phyloP scores from a whole-genome alignment of 2,329 filamentous ascomycete species.

The Penicillium digitatum region DNA sequence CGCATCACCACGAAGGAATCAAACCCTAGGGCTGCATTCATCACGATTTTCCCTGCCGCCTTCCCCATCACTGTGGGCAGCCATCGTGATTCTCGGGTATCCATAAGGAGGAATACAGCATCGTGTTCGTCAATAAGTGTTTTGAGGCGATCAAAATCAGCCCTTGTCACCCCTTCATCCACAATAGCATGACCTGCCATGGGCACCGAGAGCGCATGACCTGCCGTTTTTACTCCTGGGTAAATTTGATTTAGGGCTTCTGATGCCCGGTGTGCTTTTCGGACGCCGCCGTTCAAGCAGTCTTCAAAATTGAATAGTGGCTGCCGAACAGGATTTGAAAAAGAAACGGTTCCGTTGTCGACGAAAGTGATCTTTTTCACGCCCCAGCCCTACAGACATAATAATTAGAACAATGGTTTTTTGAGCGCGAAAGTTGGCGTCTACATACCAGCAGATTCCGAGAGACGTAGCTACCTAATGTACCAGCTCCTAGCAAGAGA shows the following conservation, averaged over 20 bases:
- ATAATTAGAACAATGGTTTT: constrained; percentile 5
- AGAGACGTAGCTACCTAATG: constrained; percentile 88
- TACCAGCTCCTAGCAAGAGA: constrained; percentile 85
- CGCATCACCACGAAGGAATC: constrained; percentile 97
- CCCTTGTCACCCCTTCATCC: constrained; percentile 64
- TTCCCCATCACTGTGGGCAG: constrained; percentile 95
- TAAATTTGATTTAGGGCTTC: constrained; percentile 81
- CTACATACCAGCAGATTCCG: constrained; percentile 67
- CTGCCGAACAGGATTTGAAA: constrained; percentile 93
- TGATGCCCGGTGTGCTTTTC: constrained; percentile 78
- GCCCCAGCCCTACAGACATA: constrained; percentile 66
- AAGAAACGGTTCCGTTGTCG: constrained; percentile 89
- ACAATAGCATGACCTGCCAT: constrained; percentile 91
- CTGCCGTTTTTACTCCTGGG: constrained; percentile 77
- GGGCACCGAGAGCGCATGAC: constrained; percentile 79
- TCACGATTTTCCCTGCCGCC: constrained; percentile 84
- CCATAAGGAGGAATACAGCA: constrained; percentile 93
- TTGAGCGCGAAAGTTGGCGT: background rate
- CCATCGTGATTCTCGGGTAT: constrained; percentile 91
- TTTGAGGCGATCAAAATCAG: constrained; percentile 72
- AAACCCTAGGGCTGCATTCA: constrained; percentile 94
- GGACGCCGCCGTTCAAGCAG: constrained; percentile 76
- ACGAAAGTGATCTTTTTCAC: constrained; percentile 93
- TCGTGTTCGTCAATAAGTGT: constrained; percentile 79
- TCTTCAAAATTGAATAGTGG: constrained; percentile 88